These are phyloP conservation scores for Lichtheimia ornata DNA, from an alignment of 371 early-diverging fungal genomes.

Conservation along the genomic window DNA sequence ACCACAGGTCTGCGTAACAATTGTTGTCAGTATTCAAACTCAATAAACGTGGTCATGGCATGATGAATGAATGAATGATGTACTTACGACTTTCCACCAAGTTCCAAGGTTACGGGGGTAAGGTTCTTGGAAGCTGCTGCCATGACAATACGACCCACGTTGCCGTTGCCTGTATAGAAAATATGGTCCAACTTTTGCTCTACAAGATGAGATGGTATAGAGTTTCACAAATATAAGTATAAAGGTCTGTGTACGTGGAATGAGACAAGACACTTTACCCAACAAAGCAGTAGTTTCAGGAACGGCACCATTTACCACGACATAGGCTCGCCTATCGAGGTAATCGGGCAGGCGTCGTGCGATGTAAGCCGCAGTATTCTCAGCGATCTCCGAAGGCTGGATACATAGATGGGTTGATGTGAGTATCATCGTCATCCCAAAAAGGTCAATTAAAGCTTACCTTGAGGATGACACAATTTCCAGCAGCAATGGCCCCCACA, in stretches of 20 bases:
- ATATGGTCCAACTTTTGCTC: constrained; percentile 82
- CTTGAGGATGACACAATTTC: constrained; percentile 85
- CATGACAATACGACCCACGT: constrained; percentile 80
- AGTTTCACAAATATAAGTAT: neutral
- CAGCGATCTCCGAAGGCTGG: constrained; percentile 84
- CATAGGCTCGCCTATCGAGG: constrained; percentile 67
- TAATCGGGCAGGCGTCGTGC: constrained; percentile 68
- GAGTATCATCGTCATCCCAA: neutral
- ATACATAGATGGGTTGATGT: neutral
- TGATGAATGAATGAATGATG: no score
- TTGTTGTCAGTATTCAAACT: neutral
- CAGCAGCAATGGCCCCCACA: constrained; percentile 90
- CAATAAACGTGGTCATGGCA: neutral
- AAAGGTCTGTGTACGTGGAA: neutral
- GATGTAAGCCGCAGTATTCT: constrained; percentile 64
- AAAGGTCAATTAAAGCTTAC: constrained; percentile 15
- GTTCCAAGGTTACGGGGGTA: constrained; percentile 81
- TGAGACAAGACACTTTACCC: constrained; percentile 17
- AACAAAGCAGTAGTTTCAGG: constrained; percentile 74
- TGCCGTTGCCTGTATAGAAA: constrained; percentile 90
- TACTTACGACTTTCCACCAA: constrained; percentile 78
- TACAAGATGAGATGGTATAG: constrained; percentile 3
- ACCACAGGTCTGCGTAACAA: constrained; percentile 58
- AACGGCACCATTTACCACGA: constrained; percentile 79
- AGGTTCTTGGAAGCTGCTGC: constrained; percentile 77